Conservation (phyloP, 2,329 filamentous ascomycete genomes). For the Microcyclosporella mali region DNA sequence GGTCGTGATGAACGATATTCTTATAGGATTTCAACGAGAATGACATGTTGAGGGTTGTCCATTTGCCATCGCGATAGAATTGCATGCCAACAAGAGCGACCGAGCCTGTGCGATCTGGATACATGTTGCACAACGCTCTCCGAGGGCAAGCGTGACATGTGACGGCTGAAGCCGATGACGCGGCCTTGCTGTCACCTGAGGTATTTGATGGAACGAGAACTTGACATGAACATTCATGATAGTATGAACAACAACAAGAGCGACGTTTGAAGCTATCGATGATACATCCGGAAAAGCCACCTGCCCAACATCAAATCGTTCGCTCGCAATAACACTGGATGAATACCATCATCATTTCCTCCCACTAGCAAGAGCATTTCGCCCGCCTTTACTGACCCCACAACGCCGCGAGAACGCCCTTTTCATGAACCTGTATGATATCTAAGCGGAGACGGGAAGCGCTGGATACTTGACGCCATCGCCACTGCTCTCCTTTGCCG, state of each 20-base stretch:
- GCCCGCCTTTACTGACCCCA: not conserved
- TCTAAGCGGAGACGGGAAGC: slow-evolving; percentile 10
- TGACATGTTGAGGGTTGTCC: too few species aligned
- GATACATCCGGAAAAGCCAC: not conserved
- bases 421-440: too few species aligned
- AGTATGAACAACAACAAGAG: not conserved
- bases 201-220: not conserved
- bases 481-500: slow-evolving; percentile 5
- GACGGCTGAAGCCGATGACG: too few species aligned
- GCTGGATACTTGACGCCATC: slow-evolving; percentile 18
- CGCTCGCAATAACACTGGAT: not conserved
- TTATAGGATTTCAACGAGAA: too few species aligned
- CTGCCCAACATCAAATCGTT: not conserved
- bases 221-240: not conserved
- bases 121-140: too few species aligned
- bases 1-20: too few species aligned
- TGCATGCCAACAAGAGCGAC: too few species aligned
- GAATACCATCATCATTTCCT: not conserved
- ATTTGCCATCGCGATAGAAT: too few species aligned
- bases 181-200: not conserved
- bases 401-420: not conserved
- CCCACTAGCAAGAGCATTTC: not conserved
- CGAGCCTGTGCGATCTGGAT: too few species aligned
- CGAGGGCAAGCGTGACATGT: too few species aligned
- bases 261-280: not conserved